phyloP scores from a whole-genome alignment of 208 protist species.

The Perkinsela sp. region DNA sequence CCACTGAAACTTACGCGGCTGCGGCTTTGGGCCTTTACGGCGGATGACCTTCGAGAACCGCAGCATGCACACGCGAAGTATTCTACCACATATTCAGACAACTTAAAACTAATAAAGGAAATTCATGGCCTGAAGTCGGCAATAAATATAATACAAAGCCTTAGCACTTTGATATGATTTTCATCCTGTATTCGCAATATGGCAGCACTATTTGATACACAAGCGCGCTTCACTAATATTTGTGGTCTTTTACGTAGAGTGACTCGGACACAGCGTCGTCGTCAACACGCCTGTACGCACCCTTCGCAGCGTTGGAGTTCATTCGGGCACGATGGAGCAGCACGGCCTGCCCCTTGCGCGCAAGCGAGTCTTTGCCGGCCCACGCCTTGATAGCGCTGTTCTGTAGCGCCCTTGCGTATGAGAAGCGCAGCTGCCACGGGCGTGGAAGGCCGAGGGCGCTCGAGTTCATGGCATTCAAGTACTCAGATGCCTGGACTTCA shows the following conservation, averaged over 20 bases:
- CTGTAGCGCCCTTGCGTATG: slow-evolving; percentile 80
- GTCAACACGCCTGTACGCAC: slow-evolving; percentile 31
- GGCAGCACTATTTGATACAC: background rate
- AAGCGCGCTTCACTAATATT: slow-evolving; percentile 15
- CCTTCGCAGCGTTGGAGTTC: slow-evolving; percentile 39
- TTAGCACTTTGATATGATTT: too few species aligned
- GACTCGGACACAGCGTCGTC: slow-evolving; percentile 33
- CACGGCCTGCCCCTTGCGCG: slow-evolving; percentile 4
- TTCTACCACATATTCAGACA: too few species aligned
- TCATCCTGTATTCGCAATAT: slow-evolving; percentile 1
- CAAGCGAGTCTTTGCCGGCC: slow-evolving; percentile 46
- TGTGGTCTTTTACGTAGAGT: slow-evolving; percentile 56
- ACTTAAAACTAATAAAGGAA: too few species aligned
- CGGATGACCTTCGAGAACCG: too few species aligned
- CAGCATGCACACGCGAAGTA: too few species aligned
- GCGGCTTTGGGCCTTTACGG: background rate
- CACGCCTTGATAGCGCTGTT: slow-evolving; percentile 56
- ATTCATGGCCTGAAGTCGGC: too few species aligned
- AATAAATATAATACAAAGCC: too few species aligned
- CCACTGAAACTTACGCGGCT: background rate
- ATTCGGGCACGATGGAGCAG: slow-evolving; percentile 47
- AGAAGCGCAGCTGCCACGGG: slow-evolving; percentile 74
- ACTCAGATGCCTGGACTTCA: slow-evolving; percentile 72
- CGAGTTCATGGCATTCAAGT: slow-evolving; percentile 82
- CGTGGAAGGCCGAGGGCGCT: slow-evolving; percentile 8